Conservation (phyloP, 306 rosid genomes). For the Cucurbita argyrosperma region DNA sequence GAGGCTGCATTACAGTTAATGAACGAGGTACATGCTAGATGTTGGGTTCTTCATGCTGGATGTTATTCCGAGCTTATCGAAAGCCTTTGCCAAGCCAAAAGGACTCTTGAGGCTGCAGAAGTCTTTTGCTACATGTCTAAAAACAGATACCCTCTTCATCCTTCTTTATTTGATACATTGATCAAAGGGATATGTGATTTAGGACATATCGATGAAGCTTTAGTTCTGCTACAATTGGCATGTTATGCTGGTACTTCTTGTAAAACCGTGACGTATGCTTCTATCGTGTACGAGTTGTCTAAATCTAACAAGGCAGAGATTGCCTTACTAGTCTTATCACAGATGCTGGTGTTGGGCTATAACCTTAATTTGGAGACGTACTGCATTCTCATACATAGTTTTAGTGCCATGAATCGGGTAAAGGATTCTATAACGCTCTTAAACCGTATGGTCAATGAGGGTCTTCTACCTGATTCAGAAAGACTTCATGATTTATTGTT, state of each 20-base stretch:
- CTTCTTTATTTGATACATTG: slow-evolving; percentile 42
- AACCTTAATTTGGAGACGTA: slow-evolving; percentile 38
- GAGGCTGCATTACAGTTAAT: slow-evolving; percentile 44
- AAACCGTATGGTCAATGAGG: slow-evolving; percentile 46
- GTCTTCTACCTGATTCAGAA: slow-evolving; percentile 48
- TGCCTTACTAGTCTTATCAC: slow-evolving; percentile 31
- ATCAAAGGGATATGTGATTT: slow-evolving; percentile 39
- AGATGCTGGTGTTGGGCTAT: slow-evolving; percentile 45
- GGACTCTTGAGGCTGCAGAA: slow-evolving; percentile 33
- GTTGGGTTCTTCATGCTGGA: slow-evolving; percentile 50
- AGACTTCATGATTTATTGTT: slow-evolving; percentile 35
- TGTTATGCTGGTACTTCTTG: slow-evolving; percentile 36
- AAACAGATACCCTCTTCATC: slow-evolving; percentile 32
- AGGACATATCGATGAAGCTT: slow-evolving; percentile 36
- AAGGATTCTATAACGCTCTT: slow-evolving; percentile 42
- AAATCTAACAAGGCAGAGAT: slow-evolving; percentile 25
- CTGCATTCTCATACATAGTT: slow-evolving; percentile 46
- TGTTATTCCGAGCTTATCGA: slow-evolving; percentile 55
- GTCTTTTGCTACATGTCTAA: slow-evolving; percentile 55
- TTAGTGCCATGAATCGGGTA: slow-evolving; percentile 29
- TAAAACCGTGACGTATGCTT: slow-evolving; percentile 29
- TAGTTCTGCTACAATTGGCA: slow-evolving; percentile 37
- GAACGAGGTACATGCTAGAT: slow-evolving; percentile 18
- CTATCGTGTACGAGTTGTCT: slow-evolving; percentile 39
- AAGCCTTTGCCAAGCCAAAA: slow-evolving; percentile 43